Conservation (phyloP, 306 rosid genomes). For the Bauhinia variegata region DNA sequence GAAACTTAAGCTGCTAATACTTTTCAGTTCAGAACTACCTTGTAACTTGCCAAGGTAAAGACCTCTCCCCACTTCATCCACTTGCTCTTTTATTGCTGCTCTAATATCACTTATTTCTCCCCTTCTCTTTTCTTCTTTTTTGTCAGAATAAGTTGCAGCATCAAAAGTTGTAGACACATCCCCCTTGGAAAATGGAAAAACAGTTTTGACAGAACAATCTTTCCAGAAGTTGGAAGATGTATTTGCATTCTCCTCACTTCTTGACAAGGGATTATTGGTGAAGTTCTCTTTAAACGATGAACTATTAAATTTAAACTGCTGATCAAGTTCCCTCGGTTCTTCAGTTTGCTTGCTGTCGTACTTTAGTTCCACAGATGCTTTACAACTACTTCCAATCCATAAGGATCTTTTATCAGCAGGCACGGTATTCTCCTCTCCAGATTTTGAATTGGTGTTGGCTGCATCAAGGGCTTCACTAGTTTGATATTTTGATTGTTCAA, state of each 20-base stretch:
- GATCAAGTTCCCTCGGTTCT: slow-evolving; percentile 61
- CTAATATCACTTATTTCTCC: slow-evolving; percentile 57
- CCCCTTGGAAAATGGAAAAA: slow-evolving; percentile 74
- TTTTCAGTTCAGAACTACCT: slow-evolving; percentile 65
- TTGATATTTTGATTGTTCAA: slow-evolving; percentile 52
- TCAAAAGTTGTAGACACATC: slow-evolving; percentile 59
- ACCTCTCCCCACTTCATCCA: slow-evolving; percentile 87
- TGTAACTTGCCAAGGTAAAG: slow-evolving; percentile 67
- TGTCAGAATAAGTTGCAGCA: slow-evolving; percentile 50
- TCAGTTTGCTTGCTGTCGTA: slow-evolving; percentile 46
- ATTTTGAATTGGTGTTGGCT: slow-evolving; percentile 46
- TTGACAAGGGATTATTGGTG: slow-evolving; percentile 67
- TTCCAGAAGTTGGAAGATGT: slow-evolving; percentile 74
- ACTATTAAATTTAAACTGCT: slow-evolving; percentile 50
- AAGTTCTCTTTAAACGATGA: slow-evolving; percentile 58
- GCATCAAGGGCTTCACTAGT: slow-evolving; percentile 48
- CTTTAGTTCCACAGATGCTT: slow-evolving; percentile 50
- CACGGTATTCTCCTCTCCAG: slow-evolving; percentile 49
- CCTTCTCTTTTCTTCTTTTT: slow-evolving; percentile 68
- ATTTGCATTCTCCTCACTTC: slow-evolving; percentile 56
- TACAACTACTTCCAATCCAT: slow-evolving; percentile 73
- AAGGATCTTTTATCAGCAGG: slow-evolving; percentile 55
- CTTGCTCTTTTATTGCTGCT: slow-evolving; percentile 77
- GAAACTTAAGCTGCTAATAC: slow-evolving; percentile 54
- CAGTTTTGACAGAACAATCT: slow-evolving; percentile 80